These are phyloP conservation scores for Cornus suecica DNA, from an alignment of 148 eudicot genomes.

Conservation along the genomic window DNA sequence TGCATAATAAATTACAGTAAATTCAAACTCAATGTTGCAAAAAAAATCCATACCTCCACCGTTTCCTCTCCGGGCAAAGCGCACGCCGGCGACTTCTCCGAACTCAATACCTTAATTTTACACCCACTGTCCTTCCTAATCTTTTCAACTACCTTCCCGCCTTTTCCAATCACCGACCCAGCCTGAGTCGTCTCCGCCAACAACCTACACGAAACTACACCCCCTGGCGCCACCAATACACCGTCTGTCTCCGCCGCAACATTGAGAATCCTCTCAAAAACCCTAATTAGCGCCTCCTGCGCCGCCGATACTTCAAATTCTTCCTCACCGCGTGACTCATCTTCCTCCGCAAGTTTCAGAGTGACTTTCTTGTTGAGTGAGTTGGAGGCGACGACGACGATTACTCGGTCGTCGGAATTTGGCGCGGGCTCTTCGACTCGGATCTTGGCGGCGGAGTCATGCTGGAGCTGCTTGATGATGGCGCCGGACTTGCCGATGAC, in stretches of 20 bases:
- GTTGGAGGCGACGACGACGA: conserved; percentile 35
- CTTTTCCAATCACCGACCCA: conserved; percentile 73
- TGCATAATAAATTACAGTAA: background rate
- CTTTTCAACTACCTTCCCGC: conserved; percentile 59
- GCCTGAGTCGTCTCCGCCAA: conserved; percentile 43
- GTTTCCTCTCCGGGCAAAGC: conserved; percentile 40
- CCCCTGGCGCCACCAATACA: background rate
- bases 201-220: conserved; percentile 47
- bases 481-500: conserved; percentile 76
- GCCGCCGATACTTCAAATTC: conserved; percentile 47
- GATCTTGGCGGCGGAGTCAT: conserved; percentile 45
- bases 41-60: conserved; percentile 46
- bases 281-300: conserved; percentile 67
- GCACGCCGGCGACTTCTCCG: conserved; percentile 35
- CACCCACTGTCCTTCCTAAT: conserved; percentile 63
- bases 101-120: conserved; percentile 59
- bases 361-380: conserved; percentile 16
- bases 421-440: conserved; percentile 49
- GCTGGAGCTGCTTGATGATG: conserved; percentile 55
- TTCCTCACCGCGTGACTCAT: background rate
- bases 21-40: background rate
- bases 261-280: conserved; percentile 68
- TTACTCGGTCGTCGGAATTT: conserved; percentile 44
- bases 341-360: background rate
- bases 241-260: conserved; percentile 54